phyloP scores from a whole-genome alignment of 2,329 filamentous ascomycete species.

The Claviceps monticola region DNA sequence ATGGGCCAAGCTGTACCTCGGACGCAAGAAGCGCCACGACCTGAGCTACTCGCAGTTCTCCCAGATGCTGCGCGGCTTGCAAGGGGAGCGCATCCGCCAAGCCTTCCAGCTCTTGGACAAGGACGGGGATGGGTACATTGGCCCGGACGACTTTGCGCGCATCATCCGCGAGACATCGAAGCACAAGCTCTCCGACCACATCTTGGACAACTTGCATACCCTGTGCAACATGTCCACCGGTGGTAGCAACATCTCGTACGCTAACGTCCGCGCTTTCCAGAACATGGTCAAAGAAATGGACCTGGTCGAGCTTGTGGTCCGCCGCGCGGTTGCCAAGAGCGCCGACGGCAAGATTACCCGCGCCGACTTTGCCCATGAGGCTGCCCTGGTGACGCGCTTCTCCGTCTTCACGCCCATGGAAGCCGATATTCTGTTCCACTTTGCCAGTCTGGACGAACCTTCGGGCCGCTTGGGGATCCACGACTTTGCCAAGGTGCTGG shows the following conservation, averaged over 20 bases:
- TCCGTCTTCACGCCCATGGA: constrained; percentile 97
- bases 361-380: constrained; percentile 88
- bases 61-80: constrained; percentile 91
- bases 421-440: constrained; percentile 96
- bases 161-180: constrained; percentile 87
- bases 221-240: constrained; percentile 80
- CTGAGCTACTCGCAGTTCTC: constrained; percentile 95
- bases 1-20: constrained; percentile 91
- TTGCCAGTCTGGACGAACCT: constrained; percentile 81
- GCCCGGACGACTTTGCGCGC: constrained; percentile 88
- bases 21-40: constrained; percentile 72
- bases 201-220: constrained; percentile 79
- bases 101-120: constrained; percentile 87
- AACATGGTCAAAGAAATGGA: constrained; percentile 98
- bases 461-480: constrained; percentile 68
- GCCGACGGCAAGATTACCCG: constrained; percentile 85
- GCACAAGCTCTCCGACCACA: constrained; percentile 95
- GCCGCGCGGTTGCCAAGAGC: constrained; percentile 73
- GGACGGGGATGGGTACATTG: constrained; percentile 86
- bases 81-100: constrained; percentile 90
- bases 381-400: constrained; percentile 80
- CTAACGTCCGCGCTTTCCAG: constrained; percentile 93
- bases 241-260: constrained; percentile 90
- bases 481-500: constrained; percentile 91
- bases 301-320: constrained; percentile 82